A percentile compares a stretch with the other conserved stretches of the same genome.
These are phyloP conservation scores for Penicillium paneum DNA, from an alignment of 2,329 filamentous ascomycete genomes.

Conservation along the genomic window DNA sequence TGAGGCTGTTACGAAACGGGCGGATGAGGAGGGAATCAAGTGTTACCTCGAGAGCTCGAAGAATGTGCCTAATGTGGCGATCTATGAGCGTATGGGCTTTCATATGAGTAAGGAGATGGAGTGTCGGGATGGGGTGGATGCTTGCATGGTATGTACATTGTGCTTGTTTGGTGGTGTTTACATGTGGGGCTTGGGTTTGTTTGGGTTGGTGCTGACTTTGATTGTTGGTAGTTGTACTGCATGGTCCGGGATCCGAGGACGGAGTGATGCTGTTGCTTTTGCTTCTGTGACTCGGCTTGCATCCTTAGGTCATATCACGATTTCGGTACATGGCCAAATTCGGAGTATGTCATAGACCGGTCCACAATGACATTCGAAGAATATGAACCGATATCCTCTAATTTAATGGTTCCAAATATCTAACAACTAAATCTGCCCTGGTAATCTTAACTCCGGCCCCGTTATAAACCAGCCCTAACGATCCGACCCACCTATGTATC, in stretches of 20 bases:
- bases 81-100: conserved; percentile 70
- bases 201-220: background rate
- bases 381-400: background rate
- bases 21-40: conserved; percentile 61
- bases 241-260: conserved; percentile 25
- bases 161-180: background rate
- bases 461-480: conserved; percentile 1
- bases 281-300: background rate
- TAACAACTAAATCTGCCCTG: background rate
- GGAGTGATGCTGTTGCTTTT: conserved; percentile 5
- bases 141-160: conserved; percentile 47
- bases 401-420: background rate
- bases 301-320: background rate
- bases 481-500: background rate
- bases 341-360: background rate
- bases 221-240: conserved; percentile 25
- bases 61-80: conserved; percentile 65
- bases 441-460: background rate
- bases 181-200: background rate
- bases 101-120: conserved; percentile 62
- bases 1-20: conserved; percentile 59
- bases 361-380: background rate
- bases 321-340: background rate
- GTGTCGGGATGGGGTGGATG: conserved; percentile 61
- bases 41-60: conserved; percentile 72